Evolutionary conservation across 768 basidiomycete genomes (phyloP).

Genomic region (Punctularia strigosozonata): DNA sequence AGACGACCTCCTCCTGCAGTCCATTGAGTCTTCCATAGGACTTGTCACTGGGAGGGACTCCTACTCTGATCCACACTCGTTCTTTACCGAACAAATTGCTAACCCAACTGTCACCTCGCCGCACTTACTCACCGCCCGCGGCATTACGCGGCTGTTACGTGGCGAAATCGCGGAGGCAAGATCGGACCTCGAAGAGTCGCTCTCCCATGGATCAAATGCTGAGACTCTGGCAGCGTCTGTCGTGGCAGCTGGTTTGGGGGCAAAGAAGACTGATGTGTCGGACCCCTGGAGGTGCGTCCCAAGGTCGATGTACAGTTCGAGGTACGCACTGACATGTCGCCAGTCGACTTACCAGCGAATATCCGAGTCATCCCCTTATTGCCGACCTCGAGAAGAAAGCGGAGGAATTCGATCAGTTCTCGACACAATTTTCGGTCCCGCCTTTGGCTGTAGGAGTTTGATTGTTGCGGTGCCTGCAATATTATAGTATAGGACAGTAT

Average conservation of each 20-base stretch:
- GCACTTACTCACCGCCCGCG: conserved; percentile 67
- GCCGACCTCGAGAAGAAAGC: conserved; percentile 49
- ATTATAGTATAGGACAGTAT: too few species aligned
- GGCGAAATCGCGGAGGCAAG: conserved; percentile 68
- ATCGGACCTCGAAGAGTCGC: conserved; percentile 69
- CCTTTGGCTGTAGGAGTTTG: too few species aligned
- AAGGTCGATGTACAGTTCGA: conserved; percentile 1
- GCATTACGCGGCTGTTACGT: conserved; percentile 65
- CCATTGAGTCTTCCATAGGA: conserved; percentile 76
- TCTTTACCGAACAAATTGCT: conserved; percentile 76
- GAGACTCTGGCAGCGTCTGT: conserved; percentile 61
- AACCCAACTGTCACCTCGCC: conserved; percentile 70
- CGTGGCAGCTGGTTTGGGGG: conserved; percentile 49
- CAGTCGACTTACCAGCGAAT: conserved; percentile 33
- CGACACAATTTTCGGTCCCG: conserved; percentile 51
- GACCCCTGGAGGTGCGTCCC: conserved; percentile 52
- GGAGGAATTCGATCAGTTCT: conserved; percentile 49
- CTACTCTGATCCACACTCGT: conserved; percentile 41
- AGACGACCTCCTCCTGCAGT: conserved; percentile 81
- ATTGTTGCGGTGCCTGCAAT: too few species aligned
- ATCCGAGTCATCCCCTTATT: conserved; percentile 62
- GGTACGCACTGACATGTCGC: conserved; percentile 6
- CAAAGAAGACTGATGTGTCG: conserved; percentile 51
- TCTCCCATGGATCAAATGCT: conserved; percentile 42
- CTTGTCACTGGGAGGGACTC: conserved; percentile 65